These are phyloP conservation scores for Heliosperma pusillum DNA, from an alignment of 148 eudicot genomes.

Conservation along the genomic window DNA sequence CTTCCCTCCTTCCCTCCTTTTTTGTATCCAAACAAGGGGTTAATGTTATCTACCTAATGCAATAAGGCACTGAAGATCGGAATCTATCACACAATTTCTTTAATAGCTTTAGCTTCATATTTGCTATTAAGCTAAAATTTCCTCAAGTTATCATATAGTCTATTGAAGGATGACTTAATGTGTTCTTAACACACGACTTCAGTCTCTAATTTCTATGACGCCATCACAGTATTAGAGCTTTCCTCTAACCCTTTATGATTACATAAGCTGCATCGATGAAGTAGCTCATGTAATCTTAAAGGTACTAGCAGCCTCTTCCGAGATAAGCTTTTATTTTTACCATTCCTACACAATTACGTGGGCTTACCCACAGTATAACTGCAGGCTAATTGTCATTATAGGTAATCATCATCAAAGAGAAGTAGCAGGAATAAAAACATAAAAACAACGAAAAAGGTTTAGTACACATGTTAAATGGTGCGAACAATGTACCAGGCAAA, in stretches of 20 bases:
- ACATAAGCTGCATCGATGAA: too few species aligned
- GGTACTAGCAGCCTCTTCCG: too few species aligned
- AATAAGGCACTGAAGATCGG: background rate
- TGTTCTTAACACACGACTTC: background rate
- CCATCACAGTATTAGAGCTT: background rate
- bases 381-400: background rate
- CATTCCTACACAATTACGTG: background rate
- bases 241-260: too few species aligned
- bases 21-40: too few species aligned
- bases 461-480: background rate
- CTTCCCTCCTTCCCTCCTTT: too few species aligned
- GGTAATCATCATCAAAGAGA: too few species aligned
- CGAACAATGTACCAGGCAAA: constrained; percentile 6
- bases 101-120: background rate
- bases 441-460: background rate
- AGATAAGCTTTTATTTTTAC: background rate
- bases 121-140: background rate
- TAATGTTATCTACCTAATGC: too few species aligned
- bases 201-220: background rate
- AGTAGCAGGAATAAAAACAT: too few species aligned
- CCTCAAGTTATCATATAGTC: background rate
- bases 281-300: too few species aligned
- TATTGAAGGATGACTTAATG: too few species aligned
- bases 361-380: background rate
- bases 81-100: background rate